A percentile compares a stretch with the other conserved stretches of the same genome.
phyloP scores from a whole-genome alignment of 1,284 basidiomycete species.

The Melampsora larici-populina region DNA sequence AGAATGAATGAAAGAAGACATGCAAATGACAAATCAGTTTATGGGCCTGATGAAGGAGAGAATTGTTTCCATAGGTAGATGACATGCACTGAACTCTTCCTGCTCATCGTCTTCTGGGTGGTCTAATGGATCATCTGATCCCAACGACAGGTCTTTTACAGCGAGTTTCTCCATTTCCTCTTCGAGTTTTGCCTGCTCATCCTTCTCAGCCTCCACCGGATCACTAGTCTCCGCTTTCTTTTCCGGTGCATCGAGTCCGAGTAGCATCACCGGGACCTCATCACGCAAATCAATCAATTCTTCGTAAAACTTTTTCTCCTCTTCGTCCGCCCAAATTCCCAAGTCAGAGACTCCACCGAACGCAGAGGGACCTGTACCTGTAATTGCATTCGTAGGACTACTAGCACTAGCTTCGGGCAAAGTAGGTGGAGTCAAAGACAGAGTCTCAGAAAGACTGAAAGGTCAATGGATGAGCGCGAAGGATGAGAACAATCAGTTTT shows the following conservation, averaged over 20 bases:
- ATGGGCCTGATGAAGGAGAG: neutral
- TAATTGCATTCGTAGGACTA: slow-evolving; percentile 27
- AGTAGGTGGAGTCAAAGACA: slow-evolving; percentile 40
- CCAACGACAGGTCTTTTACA: slow-evolving; percentile 36
- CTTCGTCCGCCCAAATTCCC: slow-evolving; percentile 93
- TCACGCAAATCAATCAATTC: slow-evolving; percentile 87
- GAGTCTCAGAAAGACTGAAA: slow-evolving; percentile 23
- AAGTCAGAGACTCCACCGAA: slow-evolving; percentile 35
- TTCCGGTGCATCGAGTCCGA: slow-evolving; percentile 60
- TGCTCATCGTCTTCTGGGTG: slow-evolving; percentile 51
- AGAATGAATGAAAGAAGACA: slow-evolving; percentile 7
- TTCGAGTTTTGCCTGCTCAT: slow-evolving; percentile 21
- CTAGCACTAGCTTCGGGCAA: slow-evolving; percentile 16
- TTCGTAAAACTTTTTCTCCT: slow-evolving; percentile 90
- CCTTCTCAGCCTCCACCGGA: neutral
- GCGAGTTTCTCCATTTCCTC: slow-evolving; percentile 40
- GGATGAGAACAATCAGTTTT: neutral
- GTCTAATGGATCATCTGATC: slow-evolving; percentile 49
- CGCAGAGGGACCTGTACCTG: slow-evolving; percentile 33
- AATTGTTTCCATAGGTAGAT: neutral
- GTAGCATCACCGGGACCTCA: slow-evolving; percentile 78
- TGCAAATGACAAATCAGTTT: neutral
- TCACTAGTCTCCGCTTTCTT: slow-evolving; percentile 17
- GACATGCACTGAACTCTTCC: slow-evolving; percentile 47
- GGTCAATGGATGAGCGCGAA: neutral